These are phyloP conservation scores for Leptographium wingfieldii DNA, from an alignment of 2,329 filamentous ascomycete species.

Conservation along the genomic window DNA sequence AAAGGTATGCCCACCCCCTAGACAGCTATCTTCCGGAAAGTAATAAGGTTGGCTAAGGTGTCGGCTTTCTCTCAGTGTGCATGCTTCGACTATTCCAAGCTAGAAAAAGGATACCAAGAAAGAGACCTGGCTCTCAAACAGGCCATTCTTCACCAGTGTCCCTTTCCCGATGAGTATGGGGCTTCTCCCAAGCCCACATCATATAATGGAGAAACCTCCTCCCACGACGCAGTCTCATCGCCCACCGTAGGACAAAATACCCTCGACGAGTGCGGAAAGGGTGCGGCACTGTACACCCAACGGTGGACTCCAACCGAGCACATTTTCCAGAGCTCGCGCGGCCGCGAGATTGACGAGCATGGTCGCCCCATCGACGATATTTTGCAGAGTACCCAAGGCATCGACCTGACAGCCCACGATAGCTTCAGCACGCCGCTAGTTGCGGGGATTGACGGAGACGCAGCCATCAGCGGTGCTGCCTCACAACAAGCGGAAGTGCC, in stretches of 20 bases:
- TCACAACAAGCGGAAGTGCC: not conserved
- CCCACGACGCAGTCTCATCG: no score
- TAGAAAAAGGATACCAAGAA: slow-evolving; percentile 7
- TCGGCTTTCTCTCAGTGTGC: slow-evolving; percentile 5
- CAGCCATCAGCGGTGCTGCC: not conserved
- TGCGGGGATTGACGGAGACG: not conserved
- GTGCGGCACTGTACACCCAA: not conserved
- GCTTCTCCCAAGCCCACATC: not conserved
- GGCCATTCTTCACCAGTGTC: not conserved
- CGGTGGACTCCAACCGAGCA: not conserved
- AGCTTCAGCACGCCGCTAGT: not conserved
- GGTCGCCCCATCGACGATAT: not conserved
- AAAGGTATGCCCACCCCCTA: not conserved
- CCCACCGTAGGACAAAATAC: not conserved
- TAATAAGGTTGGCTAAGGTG: not conserved
- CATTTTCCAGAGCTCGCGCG: not conserved
- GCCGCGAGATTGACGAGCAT: slow-evolving; percentile 2
- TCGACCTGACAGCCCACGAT: not conserved
- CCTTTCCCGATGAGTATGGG: not conserved
- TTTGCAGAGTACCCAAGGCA: not conserved
- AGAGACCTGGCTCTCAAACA: slow-evolving; percentile 1
- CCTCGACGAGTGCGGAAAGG: not conserved
- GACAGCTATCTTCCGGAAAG: no score
- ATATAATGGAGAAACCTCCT: not conserved
- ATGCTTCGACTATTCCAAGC: slow-evolving; percentile 10